phyloP scores from a whole-genome alignment of 2,329 filamentous ascomycete species.

The Botryosphaeria dothidea region DNA sequence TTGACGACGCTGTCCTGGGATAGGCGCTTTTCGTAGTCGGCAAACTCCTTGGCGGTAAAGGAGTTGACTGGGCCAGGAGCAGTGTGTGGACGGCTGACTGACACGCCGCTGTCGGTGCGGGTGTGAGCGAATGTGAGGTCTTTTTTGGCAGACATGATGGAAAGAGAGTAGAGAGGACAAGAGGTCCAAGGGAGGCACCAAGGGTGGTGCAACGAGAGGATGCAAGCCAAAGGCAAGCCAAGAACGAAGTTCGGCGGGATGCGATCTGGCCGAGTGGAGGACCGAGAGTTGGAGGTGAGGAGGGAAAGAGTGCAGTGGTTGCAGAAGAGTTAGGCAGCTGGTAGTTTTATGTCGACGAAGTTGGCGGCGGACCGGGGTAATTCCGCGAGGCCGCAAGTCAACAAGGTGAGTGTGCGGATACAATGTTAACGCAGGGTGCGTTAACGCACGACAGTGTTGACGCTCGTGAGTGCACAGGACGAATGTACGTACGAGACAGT shows the following conservation, averaged over 20 bases:
- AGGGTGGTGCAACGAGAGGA: background rate
- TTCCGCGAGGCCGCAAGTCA: background rate
- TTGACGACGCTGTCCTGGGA: background rate
- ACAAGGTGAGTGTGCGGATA: too few relatives aligned
- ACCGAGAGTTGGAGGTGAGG: background rate
- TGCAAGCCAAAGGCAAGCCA: background rate
- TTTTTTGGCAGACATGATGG: background rate
- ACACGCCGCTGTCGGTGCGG: background rate
- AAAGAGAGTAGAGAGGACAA: background rate
- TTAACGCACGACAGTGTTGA: too few relatives aligned
- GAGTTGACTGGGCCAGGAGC: background rate
- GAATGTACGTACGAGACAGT: background rate
- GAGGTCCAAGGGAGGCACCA: background rate
- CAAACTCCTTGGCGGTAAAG: constrained; percentile 10
- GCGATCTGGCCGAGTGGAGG: background rate
- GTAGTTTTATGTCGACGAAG: too few relatives aligned
- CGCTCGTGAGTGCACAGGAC: background rate
- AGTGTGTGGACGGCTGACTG: background rate
- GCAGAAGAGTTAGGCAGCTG: too few relatives aligned
- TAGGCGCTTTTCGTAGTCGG: constrained; percentile 14
- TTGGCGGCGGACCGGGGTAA: background rate
- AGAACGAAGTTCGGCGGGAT: background rate
- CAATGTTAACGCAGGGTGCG: too few relatives aligned
- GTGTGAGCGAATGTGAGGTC: background rate
- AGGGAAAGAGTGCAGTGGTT: too few relatives aligned